phyloP scores from a whole-genome alignment of 2,329 filamentous ascomycete genomes.

The Trichoderma sp. region DNA sequence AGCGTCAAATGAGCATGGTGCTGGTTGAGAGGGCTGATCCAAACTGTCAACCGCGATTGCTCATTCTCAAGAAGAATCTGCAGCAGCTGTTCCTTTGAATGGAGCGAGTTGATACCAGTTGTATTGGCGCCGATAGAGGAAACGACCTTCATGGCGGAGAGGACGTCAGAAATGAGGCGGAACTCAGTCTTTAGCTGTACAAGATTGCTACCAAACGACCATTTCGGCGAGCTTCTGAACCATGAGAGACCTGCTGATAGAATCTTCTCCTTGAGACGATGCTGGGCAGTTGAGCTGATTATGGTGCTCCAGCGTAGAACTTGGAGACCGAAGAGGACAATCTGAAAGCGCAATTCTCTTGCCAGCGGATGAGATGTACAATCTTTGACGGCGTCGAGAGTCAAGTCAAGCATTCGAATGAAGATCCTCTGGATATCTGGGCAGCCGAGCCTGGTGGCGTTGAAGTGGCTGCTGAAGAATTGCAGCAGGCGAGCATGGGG shows the following conservation, averaged over 20 bases:
- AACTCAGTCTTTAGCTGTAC: conserved; percentile 93
- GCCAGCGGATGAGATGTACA: conserved; percentile 82
- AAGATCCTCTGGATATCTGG: conserved; percentile 82
- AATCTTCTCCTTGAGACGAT: conserved; percentile 86
- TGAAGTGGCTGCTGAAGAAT: conserved; percentile 93
- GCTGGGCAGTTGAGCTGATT: conserved; percentile 66
- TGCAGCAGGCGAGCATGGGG: conserved; percentile 86
- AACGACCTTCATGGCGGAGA: conserved; percentile 66
- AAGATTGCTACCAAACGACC: conserved; percentile 95
- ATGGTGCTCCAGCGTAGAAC: conserved; percentile 75
- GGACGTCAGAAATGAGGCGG: conserved; percentile 76
- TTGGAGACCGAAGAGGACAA: conserved; percentile 79
- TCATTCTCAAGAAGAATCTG: conserved; percentile 82
- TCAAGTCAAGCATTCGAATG: conserved; percentile 76
- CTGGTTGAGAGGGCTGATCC: conserved; percentile 80
- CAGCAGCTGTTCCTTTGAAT: conserved; percentile 82
- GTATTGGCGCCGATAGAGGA: conserved; percentile 60
- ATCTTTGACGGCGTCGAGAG: conserved; percentile 72
- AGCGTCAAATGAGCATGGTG: conserved; percentile 46
- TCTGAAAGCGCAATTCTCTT: conserved; percentile 87
- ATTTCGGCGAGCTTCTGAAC: conserved; percentile 82
- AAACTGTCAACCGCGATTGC: conserved; percentile 79
- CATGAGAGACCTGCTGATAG: conserved; percentile 84
- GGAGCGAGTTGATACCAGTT: conserved; percentile 65
- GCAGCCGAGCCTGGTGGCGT: conserved; percentile 84